Conservation (phyloP, 768 basidiomycete species). For the Hericium rajendrae region DNA sequence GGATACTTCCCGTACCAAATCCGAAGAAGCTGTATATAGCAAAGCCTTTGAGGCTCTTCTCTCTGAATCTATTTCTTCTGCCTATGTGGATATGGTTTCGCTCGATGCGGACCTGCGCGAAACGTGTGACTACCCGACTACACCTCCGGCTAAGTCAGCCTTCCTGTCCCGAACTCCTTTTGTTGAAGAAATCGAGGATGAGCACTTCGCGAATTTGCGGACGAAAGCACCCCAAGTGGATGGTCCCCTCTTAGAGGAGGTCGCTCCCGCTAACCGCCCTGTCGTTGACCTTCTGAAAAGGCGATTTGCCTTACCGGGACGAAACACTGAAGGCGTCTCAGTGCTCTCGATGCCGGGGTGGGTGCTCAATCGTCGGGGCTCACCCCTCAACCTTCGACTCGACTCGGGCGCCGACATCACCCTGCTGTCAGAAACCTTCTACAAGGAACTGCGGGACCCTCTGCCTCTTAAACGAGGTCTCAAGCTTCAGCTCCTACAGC, state of each 20-base stretch:
- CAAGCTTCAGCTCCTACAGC: neutral
- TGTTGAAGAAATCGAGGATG: neutral
- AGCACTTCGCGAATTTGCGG: neutral
- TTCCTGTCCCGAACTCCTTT: neutral
- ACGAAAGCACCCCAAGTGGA: neutral
- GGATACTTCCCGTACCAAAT: too few species aligned
- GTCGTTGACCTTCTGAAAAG: neutral
- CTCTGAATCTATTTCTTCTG: neutral
- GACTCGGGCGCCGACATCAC: neutral
- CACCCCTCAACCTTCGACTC: neutral
- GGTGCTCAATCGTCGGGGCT: neutral
- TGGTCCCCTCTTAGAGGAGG: neutral
- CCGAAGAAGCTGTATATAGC: conserved; percentile 22
- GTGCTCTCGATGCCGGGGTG: neutral
- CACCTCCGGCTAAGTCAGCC: too few species aligned
- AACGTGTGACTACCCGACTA: neutral
- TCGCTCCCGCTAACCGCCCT: neutral
- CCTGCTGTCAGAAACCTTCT: neutral
- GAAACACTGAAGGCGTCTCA: neutral
- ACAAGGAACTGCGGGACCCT: neutral
- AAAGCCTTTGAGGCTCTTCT: neutral
- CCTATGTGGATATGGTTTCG: neutral
- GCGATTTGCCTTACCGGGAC: neutral
- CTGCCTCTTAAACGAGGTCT: neutral
- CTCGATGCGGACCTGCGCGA: neutral